phyloP scores from a whole-genome alignment of 495 filamentous ascomycete genomes.

The Lasiosphaeria ovina region DNA sequence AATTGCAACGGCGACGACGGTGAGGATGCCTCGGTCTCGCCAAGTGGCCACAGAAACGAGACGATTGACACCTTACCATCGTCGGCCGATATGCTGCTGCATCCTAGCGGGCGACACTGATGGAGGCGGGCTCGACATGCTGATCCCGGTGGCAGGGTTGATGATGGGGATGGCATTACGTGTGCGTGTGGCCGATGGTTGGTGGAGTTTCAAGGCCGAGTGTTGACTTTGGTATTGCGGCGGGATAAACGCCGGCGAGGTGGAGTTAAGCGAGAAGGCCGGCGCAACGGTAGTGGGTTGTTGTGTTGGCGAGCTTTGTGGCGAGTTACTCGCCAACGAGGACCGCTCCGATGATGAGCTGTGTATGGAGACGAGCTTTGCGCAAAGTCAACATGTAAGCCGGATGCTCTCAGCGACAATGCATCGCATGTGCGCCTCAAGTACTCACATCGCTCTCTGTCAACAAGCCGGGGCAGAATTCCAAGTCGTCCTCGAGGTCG shows the following conservation, averaged over 20 bases:
- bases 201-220: slow-evolving; percentile 71
- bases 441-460: slow-evolving; percentile 93
- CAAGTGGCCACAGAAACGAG: slow-evolving; percentile 33
- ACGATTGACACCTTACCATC: slow-evolving; percentile 45
- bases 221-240: slow-evolving; percentile 49
- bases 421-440: not conserved
- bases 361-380: slow-evolving; percentile 75
- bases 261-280: slow-evolving; percentile 74
- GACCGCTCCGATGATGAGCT: slow-evolving; percentile 93
- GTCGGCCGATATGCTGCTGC: slow-evolving; percentile 55
- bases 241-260: slow-evolving; percentile 68
- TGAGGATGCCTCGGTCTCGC: slow-evolving; percentile 22
- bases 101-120: slow-evolving; percentile 85
- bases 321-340: slow-evolving; percentile 89
- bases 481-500: slow-evolving; percentile 93
- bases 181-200: slow-evolving; percentile 79
- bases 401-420: not conserved
- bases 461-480: slow-evolving; percentile 91
- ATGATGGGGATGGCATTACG: slow-evolving; percentile 98
- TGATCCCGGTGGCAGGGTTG: slow-evolving; percentile 89
- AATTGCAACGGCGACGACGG: slow-evolving; percentile 36
- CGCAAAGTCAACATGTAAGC: slow-evolving; percentile 20
- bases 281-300: slow-evolving; percentile 71
- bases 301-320: slow-evolving; percentile 77
- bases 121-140: slow-evolving; percentile 83